Percentiles rank a stretch among this genome's conserved stretches.
These are phyloP conservation scores for Hypsizygus ulmarius DNA, from an alignment of 1,284 basidiomycete genomes.

Conservation along the genomic window DNA sequence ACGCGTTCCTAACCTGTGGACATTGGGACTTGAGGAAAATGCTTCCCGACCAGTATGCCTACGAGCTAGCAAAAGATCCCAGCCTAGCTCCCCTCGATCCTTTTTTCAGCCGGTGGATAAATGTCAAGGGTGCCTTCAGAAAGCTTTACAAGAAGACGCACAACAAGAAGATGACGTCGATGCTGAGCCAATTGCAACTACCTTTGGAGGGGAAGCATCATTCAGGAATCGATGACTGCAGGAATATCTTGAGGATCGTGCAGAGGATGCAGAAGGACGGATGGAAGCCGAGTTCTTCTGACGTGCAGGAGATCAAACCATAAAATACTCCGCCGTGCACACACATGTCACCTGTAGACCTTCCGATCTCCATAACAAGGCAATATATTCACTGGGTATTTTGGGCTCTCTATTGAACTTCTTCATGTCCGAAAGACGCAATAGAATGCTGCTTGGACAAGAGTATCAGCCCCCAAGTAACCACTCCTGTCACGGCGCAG, in stretches of 20 bases:
- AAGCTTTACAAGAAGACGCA: not conserved
- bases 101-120: constrained; percentile 1
- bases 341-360: too few relatives aligned
- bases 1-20: constrained; percentile 6
- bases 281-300: not conserved
- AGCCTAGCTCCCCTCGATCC: not conserved
- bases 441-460: constrained; percentile 92
- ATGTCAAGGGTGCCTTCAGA: not conserved
- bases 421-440: too few relatives aligned
- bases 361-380: too few relatives aligned
- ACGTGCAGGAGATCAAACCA: too few relatives aligned
- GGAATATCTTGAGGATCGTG: constrained; percentile 4
- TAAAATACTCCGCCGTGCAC: too few relatives aligned
- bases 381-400: not conserved
- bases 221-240: constrained; percentile 8
- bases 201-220: constrained; percentile 4
- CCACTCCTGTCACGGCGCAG: constrained; percentile 85
- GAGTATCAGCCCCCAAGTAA: constrained; percentile 88
- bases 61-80: not conserved
- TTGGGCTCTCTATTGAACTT: too few relatives aligned
- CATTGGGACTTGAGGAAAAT: constrained; percentile 3
- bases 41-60: constrained; percentile 1
- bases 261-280: constrained; percentile 5
- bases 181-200: not conserved
- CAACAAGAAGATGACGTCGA: not conserved